Evolutionary conservation across 1,284 basidiomycete genomes (phyloP), one percentile per base, ranked within the genome.

Genomic region (Heterobasidion parviporum): DNA sequence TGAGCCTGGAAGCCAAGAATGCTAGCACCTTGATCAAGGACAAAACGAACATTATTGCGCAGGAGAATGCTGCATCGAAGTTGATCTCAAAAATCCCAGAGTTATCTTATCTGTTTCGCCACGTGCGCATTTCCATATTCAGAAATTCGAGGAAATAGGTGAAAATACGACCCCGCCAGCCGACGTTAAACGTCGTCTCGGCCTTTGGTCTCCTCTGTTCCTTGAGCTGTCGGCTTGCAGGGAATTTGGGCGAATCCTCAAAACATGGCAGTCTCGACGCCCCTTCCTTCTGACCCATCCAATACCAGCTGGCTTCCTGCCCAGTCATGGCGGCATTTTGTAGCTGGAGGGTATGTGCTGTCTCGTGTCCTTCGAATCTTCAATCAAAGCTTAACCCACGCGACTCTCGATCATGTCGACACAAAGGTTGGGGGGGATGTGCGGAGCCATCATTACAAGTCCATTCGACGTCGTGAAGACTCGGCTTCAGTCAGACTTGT

Each of bases 391-490:
- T 4, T 26, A 26, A 26, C 26, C 5, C 26, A 26, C 26, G 26
- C 26, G 26, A 26, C 26, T 26, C 6, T 26, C 26, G 26, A 26
- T 26, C 26, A 48, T 35, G 20, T 16, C 34, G 12, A 50, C 54
- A 57, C 58, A 26, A 47, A 96, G 95, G 34, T 75, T 96, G 9
- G 97, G 96, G 16, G 96, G 96, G 26, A 98, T 99, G 95, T 93
- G 93, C 66, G 97, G 96, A 48, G 94, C 94, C 9, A 91, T 97
- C 61, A 88, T 98, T 8, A 99, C 96, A 0, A 94, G 93, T 41
- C 96, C 96, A 0, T 94, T 99, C 63, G 96, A 99, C 70, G 93
- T 99, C 33, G 95, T 99, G 63, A 99, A 99, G 74, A 99, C 97
- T 33, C 86, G 96, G 4, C 76, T 99, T 9, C 96, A 99, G 72